Conservation (phyloP, 2,329 filamentous ascomycete genomes). For the Trichophyton benhamiae region DNA sequence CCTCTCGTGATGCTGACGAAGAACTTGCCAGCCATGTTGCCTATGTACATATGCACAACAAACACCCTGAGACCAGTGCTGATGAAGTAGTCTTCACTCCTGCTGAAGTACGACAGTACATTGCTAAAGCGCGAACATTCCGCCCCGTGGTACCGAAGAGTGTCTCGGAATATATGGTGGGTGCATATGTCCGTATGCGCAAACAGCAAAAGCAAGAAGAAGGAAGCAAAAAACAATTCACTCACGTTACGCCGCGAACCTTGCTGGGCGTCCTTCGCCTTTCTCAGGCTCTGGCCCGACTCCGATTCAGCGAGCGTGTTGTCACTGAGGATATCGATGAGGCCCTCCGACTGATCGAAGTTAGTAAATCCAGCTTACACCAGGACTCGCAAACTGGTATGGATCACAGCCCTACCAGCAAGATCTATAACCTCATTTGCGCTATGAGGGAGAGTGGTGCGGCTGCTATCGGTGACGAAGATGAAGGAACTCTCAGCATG, state of each 20-base stretch:
- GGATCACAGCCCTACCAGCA: slow-evolving; percentile 68
- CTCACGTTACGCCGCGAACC: slow-evolving; percentile 86
- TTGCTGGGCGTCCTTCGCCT: slow-evolving; percentile 85
- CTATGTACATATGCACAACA: slow-evolving; percentile 93
- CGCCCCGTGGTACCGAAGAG: slow-evolving; percentile 71
- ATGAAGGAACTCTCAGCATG: slow-evolving; percentile 66
- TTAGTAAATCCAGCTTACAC: slow-evolving; percentile 83
- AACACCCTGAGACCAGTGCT: slow-evolving; percentile 66
- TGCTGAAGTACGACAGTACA: slow-evolving; percentile 88
- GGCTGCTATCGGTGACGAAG: slow-evolving; percentile 61
- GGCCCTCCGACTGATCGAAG: slow-evolving; percentile 77
- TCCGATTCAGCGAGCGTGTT: slow-evolving; percentile 77
- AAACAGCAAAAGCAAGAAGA: slow-evolving; percentile 87
- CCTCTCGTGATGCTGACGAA: slow-evolving; percentile 76
- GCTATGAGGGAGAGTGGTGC: slow-evolving; percentile 75
- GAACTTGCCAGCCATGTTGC: slow-evolving; percentile 92
- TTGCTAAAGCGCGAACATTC: slow-evolving; percentile 82
- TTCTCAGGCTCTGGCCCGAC: slow-evolving; percentile 80
- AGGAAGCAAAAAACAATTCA: slow-evolving; percentile 80
- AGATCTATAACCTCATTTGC: slow-evolving; percentile 91
- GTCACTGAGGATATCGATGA: slow-evolving; percentile 91
- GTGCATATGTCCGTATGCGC: slow-evolving; percentile 88
- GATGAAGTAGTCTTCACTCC: slow-evolving; percentile 71
- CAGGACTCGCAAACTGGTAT: slow-evolving; percentile 52
- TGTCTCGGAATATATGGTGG: slow-evolving; percentile 92